Evolutionary conservation across 768 basidiomycete genomes (phyloP), one percentile per base, ranked within the genome.

Genomic region (Dioszegia hungarica): DNA sequence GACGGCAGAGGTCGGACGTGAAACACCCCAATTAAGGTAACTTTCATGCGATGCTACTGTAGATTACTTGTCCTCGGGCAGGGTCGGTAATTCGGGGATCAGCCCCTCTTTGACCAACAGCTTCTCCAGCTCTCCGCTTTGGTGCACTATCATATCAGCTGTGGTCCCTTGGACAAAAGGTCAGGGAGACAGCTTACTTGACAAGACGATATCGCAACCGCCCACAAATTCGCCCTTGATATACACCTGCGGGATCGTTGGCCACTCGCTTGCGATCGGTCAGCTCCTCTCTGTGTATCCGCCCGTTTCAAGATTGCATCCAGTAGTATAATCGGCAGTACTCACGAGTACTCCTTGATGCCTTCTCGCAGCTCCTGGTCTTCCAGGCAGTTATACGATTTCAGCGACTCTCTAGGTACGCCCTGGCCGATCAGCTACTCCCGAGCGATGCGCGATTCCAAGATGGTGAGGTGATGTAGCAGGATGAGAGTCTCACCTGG

Each of bases 291-390:
- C n/a, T n/a, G n/a, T n/a, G n/a, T n/a, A n/a, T n/a, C n/a, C n/a
- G n/a, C n/a, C n/a, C n/a, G n/a, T n/a, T n/a, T 47, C 45, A 27
- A 10, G 41, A n/a, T n/a, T 19, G 8, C n/a, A 41, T 41, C 24
- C n/a, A n/a, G n/a, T n/a, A n/a, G n/a, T n/a, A n/a, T n/a, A n/a
- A 17, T 51, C 20, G 17, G 12, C 15, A 5, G 27, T 19, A 85
- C 91, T 72, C 65, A 97, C 93, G 90, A 93, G 75, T 90, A 98
- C 75, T 97, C 92, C 78, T 99, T 98, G 74, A 98, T 94, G 2
- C 85, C 83, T 65, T 70, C 84, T 60, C 94, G 80, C 43, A 99
- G 79, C 75, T 97, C 89, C 24, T 79, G 72, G 73, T 98, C 94
- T 67, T 82, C 87, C 53, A 99, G 78, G 24, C 94, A 90, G 73